Evolutionary conservation across 345 rosid species (phyloP), one percentile per base, ranked within the genome.

Genomic region (Turnera subulata): DNA sequence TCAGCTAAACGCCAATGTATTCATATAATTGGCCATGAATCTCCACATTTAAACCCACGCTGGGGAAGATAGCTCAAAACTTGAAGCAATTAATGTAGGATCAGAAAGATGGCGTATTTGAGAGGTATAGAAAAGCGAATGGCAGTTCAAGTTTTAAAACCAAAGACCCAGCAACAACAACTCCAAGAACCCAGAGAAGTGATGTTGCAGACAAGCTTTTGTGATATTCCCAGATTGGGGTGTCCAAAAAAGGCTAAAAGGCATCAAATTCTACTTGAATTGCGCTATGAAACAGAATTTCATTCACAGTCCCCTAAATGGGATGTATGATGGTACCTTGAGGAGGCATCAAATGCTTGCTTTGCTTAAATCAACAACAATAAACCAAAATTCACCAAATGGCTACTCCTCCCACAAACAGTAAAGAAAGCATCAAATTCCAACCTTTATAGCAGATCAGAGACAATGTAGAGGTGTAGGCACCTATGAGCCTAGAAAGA

Each of bases 341-440:
- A 58, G 65, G 72, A 23, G 65, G 84, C 65, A 82, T 71, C 91
- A 84, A 88, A 82, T 81, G 82, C 79, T 77, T n/a, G n/a, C n/a
- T n/a, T 66, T 77, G 45, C 72, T 74, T 67, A 72, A 75, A 81
- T 72, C 53, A 64, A 70, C 68, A 67, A 65, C 65, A 59, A 29
- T 55, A 64, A 56, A 48, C 56, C 70, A 70, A 42, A 69, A 70
- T 76, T 76, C 79, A 77, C 67, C 23, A 76, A 56, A 45, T 52
- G 78, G 72, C 76, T 58, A 68, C 74, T 73, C n/a, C n/a, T n/a
- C 51, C 76, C 62, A 67, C 61, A 75, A 78, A 73, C 74, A 75
- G 62, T 71, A 62, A 70, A 66, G 62, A 68, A 78, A 72, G 84
- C 80, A 83, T 83, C 85, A 83, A 84, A 71, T 84, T 81, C 81